Evolutionary conservation across 495 filamentous ascomycete species (phyloP), one percentile per base, ranked within the genome.

Genomic region (Neurospora terricola): DNA sequence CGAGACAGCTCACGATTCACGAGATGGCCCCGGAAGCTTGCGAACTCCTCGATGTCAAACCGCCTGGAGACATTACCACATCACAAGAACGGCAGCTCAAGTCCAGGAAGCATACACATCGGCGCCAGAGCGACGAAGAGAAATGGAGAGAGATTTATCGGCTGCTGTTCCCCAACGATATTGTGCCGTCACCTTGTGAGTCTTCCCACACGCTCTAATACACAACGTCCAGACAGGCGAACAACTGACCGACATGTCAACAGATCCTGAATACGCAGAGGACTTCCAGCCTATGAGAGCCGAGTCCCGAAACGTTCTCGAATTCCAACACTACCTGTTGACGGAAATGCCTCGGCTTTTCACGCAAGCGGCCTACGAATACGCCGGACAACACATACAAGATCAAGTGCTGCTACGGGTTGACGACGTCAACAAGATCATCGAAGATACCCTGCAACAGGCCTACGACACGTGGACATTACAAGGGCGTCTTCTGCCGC

Each of bases 121-220:
- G 73, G 14, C 72, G 70, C 8, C 77, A 77, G 38, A 75, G 70
- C 2, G 78, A 80, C 23, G 73, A 77, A 18, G 78, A 80, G 7
- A 80, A 80, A 23, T 81, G 80, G 80, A 59, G 37, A 18, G 80
- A 81, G 18, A 77, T 81, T 1, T 81, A 80, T 71, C 71, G 69
- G 6, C 75, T 79, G 9, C 72, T 81, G 3, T 80, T 81, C 43
- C 80, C 80, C 6, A 45, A 72, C 27, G 76, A 75, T 34, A 62
- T 9, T 48, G 71, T 80, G n/a, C 79, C 78, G 27, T 81, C 79
- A 30, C 79, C 79, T 34, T 81, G 79, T 80, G 70, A 78, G 79
- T 76, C 59, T 36, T 37, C n/a, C 45, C 7, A 39, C 40, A 39
- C 16, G 10, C 21, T 30, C 14, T 6, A 7, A 0, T 9, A 2